phyloP scores from a whole-genome alignment of 2,329 filamentous ascomycete species.

The Cladophialophora chaetospira region DNA sequence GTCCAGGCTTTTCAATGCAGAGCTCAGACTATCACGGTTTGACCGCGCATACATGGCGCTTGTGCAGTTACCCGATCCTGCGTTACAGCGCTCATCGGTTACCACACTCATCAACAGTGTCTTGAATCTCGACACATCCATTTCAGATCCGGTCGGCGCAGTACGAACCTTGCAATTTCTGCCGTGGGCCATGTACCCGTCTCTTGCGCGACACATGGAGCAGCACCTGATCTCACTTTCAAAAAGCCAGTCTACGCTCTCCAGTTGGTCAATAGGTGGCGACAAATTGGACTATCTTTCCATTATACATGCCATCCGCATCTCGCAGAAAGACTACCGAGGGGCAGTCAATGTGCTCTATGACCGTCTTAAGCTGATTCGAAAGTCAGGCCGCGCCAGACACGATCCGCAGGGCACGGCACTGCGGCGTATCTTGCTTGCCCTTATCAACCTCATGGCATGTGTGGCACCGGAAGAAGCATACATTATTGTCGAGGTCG shows the following conservation, averaged over 20 bases:
- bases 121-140: constrained; percentile 38
- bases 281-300: constrained; percentile 72
- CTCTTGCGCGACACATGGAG: constrained; percentile 77
- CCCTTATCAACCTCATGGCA: constrained; percentile 88
- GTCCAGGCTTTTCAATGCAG: constrained; percentile 79
- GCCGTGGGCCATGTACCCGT: constrained; percentile 65
- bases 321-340: constrained; percentile 81
- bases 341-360: constrained; percentile 62
- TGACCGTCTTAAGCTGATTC: constrained; percentile 36
- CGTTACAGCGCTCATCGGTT: constrained; percentile 72
- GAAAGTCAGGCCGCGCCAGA: constrained; percentile 35
- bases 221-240: constrained; percentile 73
- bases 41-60: constrained; percentile 80
- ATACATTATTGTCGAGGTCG: constrained; percentile 62
- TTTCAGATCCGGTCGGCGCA: constrained; percentile 44
- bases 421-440: constrained; percentile 71
- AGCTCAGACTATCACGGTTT: constrained; percentile 76
- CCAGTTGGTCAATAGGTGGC: neutral
- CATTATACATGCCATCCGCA: constrained; percentile 87
- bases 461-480: constrained; percentile 80
- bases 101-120: constrained; percentile 62
- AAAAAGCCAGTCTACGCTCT: constrained; percentile 66
- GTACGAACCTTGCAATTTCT: constrained; percentile 68
- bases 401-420: constrained; percentile 55
- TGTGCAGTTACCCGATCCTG: constrained; percentile 68